phyloP scores from a whole-genome alignment of 2,329 filamentous ascomycete species.

The Colletotrichum sublineola region DNA sequence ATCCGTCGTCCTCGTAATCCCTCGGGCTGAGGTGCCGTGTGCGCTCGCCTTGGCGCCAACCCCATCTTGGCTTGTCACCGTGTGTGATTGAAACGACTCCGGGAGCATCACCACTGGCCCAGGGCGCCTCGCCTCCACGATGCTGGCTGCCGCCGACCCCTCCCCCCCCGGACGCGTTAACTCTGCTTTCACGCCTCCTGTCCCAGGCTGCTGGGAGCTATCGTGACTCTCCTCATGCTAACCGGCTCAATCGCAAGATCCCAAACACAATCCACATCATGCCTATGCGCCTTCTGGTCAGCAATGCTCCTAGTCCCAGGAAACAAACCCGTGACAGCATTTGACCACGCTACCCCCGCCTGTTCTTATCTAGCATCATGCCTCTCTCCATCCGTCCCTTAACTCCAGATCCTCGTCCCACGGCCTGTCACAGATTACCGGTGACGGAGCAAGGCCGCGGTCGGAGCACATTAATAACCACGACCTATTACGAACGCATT shows the following conservation, averaged over 20 bases:
- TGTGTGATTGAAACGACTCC: background rate
- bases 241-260: background rate
- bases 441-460: background rate
- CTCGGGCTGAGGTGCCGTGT: background rate
- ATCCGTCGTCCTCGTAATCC: background rate
- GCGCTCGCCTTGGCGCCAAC: background rate
- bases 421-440: background rate
- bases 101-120: background rate
- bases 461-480: slow-evolving; percentile 13
- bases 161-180: background rate
- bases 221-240: background rate
- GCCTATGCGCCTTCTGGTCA: background rate
- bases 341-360: background rate
- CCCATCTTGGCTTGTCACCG: background rate
- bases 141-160: background rate
- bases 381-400: slow-evolving; percentile 7
- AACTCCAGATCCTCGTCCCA: background rate
- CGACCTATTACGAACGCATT: background rate
- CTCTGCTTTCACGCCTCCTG: background rate
- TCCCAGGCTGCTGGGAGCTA: background rate
- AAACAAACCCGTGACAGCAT: slow-evolving; percentile 18
- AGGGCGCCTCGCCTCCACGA: background rate
- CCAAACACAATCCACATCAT: background rate
- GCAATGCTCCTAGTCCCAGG: background rate
- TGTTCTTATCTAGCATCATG: slow-evolving; percentile 27